A percentile compares a stretch with the other conserved stretches of the same genome.
phyloP scores from a whole-genome alignment of 2,329 filamentous ascomycete genomes.

The Nigrospora sphaerica region DNA sequence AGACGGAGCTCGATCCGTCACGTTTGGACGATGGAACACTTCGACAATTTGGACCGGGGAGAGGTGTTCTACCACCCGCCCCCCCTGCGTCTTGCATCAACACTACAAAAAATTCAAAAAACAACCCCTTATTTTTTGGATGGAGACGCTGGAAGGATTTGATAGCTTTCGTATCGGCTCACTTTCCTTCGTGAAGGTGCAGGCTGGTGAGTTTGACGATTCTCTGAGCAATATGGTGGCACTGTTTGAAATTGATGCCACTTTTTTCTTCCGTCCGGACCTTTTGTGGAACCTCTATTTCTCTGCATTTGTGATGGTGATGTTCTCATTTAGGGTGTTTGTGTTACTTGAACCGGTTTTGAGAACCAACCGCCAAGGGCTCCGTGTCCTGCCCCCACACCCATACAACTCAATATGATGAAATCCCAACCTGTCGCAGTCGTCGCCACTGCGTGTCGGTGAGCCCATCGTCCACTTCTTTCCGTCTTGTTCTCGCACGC shows the following conservation, averaged over 20 bases:
- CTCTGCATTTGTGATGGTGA: too few relatives aligned
- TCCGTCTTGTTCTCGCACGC: too few relatives aligned
- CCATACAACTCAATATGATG: too few relatives aligned
- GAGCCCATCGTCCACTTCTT: too few relatives aligned
- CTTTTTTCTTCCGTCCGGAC: slow-evolving; percentile 14
- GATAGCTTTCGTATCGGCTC: slow-evolving; percentile 15
- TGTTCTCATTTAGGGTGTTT: too few relatives aligned
- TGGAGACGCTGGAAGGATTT: slow-evolving; percentile 17
- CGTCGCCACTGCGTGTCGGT: too few relatives aligned
- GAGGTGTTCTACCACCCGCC: not conserved
- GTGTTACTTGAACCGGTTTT: too few relatives aligned
- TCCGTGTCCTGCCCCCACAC: too few relatives aligned
- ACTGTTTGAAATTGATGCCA: slow-evolving; percentile 10
- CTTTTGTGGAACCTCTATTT: not conserved
- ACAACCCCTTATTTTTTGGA: slow-evolving; percentile 8
- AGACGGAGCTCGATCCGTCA: not conserved
- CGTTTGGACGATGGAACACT: not conserved
- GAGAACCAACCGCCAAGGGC: too few relatives aligned
- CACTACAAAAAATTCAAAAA: slow-evolving; percentile 12
- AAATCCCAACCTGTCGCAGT: too few relatives aligned
- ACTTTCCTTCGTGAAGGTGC: not conserved
- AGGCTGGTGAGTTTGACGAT: slow-evolving; percentile 19
- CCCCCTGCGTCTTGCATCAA: not conserved
- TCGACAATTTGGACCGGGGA: not conserved
- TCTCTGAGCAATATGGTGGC: slow-evolving; percentile 15